These are phyloP conservation scores for Priceomyces melissophilus DNA, from an alignment of 805 yeast species.

Conservation along the genomic window DNA sequence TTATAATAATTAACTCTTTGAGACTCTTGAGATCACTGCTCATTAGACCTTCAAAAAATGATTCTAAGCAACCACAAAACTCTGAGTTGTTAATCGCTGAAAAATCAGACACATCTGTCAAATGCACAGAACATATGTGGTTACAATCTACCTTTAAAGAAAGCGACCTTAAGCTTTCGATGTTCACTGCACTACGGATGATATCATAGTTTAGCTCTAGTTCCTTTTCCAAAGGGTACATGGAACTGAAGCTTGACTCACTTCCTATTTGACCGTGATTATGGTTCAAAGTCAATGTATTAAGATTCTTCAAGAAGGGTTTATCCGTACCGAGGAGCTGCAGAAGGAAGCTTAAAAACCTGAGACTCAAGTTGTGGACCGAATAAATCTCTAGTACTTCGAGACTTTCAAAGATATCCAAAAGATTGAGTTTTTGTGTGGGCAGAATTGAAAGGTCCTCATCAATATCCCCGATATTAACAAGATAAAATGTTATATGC, in stretches of 20 bases:
- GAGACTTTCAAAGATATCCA: background rate
- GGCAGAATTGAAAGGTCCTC: background rate
- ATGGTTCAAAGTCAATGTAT: slow-evolving; percentile 8
- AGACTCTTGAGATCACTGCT: background rate
- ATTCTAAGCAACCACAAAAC: slow-evolving; percentile 7
- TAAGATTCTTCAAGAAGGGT: slow-evolving; percentile 4
- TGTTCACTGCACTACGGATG: slow-evolving; percentile 3
- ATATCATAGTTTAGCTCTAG: slow-evolving; percentile 5
- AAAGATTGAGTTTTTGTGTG: background rate
- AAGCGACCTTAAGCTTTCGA: slow-evolving; percentile 1
- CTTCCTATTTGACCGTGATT: slow-evolving; percentile 8
- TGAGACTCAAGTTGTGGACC: slow-evolving; percentile 8
- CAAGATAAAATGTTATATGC: slow-evolving; percentile 4
- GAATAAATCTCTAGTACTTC: slow-evolving; percentile 7
- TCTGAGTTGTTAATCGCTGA: background rate
- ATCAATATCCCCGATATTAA: slow-evolving; percentile 6
- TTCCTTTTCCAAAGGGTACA: slow-evolving; percentile 7
- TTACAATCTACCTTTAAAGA: slow-evolving; percentile 10
- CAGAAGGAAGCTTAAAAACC: slow-evolving; percentile 5
- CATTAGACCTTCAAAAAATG: slow-evolving; percentile 5
- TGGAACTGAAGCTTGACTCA: slow-evolving; percentile 5
- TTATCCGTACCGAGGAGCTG: background rate
- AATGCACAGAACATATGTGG: slow-evolving; percentile 2
- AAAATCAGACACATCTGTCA: background rate
- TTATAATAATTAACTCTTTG: slow-evolving; percentile 1